phyloP scores from a whole-genome alignment of 1,139 yeast genomes.

The Petasospora fabianii region DNA sequence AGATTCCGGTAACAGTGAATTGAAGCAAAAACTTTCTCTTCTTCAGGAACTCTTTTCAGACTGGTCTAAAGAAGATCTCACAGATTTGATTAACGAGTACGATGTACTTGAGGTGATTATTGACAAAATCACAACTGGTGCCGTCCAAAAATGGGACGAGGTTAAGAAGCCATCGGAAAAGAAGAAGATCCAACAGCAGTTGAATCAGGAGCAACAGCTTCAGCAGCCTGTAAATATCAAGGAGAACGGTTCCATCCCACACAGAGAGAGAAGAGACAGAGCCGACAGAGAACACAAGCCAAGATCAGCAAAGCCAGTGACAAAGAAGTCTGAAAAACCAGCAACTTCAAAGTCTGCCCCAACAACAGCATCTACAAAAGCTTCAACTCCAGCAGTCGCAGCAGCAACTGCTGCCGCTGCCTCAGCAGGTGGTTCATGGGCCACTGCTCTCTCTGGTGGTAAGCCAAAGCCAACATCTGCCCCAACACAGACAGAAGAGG shows the following conservation, averaged over 20 bases:
- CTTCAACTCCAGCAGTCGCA: constrained; percentile 24
- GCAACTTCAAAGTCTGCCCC: constrained; percentile 14
- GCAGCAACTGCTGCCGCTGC: constrained; percentile 18
- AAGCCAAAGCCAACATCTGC: constrained; percentile 21
- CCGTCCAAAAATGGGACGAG: constrained; percentile 58
- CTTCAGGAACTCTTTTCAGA: constrained; percentile 89
- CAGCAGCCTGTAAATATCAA: constrained; percentile 21
- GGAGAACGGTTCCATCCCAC: constrained; percentile 15
- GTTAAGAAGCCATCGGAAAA: constrained; percentile 51
- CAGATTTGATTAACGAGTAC: constrained; percentile 70
- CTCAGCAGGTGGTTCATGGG: constrained; percentile 29
- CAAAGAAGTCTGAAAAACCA: constrained; percentile 22
- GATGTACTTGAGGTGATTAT: constrained; percentile 76
- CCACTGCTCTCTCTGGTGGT: constrained; percentile 32
- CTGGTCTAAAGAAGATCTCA: constrained; percentile 86
- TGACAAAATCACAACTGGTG: constrained; percentile 83
- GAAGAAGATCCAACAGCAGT: constrained; percentile 35
- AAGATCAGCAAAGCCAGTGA: constrained; percentile 18
- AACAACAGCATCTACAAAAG: constrained; percentile 13
- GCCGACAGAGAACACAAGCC: constrained; percentile 17
- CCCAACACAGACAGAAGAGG: constrained; percentile 13
- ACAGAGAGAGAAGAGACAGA: constrained; percentile 13
- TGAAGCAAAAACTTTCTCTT: constrained; percentile 49
- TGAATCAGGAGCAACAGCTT: constrained; percentile 30
- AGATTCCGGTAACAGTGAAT: constrained; percentile 35